Conservation (phyloP, 495 filamentous ascomycete genomes). For the Cryomyces antarcticus region DNA sequence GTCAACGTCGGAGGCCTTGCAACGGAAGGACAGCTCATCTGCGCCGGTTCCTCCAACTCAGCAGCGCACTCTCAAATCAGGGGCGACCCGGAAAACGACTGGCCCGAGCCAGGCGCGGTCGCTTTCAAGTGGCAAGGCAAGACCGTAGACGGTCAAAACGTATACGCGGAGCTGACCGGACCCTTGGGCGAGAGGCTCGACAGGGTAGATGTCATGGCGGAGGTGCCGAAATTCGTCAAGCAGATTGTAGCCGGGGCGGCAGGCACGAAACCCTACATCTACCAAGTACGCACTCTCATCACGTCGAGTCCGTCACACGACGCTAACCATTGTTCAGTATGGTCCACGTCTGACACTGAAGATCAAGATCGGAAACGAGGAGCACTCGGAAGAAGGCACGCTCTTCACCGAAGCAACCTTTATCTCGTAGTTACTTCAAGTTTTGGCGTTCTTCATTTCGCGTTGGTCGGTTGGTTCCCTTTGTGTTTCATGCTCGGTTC, state of each 20-base stretch:
- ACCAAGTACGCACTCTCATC: constrained; percentile 42
- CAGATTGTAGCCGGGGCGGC: constrained; percentile 66
- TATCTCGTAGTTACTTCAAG: constrained; percentile 35
- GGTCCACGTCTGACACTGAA: constrained; percentile 50
- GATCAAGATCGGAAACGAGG: constrained; percentile 61
- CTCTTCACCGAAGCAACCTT: constrained; percentile 80
- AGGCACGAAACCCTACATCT: constrained; percentile 91
- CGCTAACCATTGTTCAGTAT: constrained; percentile 28
- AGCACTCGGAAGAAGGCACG: constrained; percentile 52
- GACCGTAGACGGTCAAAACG: constrained; percentile 51
- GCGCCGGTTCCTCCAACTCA: constrained; percentile 39
- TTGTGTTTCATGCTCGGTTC: too few relatives aligned
- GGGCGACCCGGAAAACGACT: constrained; percentile 58
- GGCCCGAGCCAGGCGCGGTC: constrained; percentile 64
- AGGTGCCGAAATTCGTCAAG: constrained; percentile 91
- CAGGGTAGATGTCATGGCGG: constrained; percentile 86
- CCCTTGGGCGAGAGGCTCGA: constrained; percentile 51
- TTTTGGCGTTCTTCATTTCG: too few relatives aligned
- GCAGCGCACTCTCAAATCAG: constrained; percentile 46
- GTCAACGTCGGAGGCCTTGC: constrained; percentile 70
- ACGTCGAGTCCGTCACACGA: too few relatives aligned
- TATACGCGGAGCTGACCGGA: constrained; percentile 48
- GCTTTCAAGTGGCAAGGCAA: constrained; percentile 64
- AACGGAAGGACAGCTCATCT: constrained; percentile 62
- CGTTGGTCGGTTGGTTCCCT: too few relatives aligned